phyloP scores from a whole-genome alignment of 495 filamentous ascomycete genomes.

The Podospora sp. region DNA sequence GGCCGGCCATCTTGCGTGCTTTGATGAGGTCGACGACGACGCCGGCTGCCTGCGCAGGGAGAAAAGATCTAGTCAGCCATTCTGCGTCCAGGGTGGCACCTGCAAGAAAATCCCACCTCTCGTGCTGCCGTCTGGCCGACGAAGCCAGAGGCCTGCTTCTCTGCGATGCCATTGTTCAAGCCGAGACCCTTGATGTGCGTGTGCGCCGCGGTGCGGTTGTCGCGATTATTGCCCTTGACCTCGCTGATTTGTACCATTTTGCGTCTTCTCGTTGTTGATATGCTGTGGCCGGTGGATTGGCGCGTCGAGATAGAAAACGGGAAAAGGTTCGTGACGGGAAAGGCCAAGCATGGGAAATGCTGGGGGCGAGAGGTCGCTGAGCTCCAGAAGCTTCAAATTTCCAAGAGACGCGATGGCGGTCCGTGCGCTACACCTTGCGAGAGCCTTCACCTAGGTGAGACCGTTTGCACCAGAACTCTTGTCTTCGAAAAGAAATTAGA shows the following conservation, averaged over 20 bases:
- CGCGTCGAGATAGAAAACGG: constrained; percentile 5
- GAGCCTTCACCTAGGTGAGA: constrained; percentile 15
- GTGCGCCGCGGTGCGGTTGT: constrained; percentile 93
- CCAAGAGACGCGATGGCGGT: constrained; percentile 21
- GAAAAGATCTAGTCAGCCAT: too few relatives aligned
- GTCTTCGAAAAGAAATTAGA: constrained; percentile 1
- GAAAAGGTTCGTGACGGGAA: constrained; percentile 1
- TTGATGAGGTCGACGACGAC: constrained; percentile 93
- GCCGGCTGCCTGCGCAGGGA: constrained; percentile 68
- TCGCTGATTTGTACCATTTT: constrained; percentile 92
- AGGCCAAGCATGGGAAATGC: constrained; percentile 10
- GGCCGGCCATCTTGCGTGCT: constrained; percentile 94
- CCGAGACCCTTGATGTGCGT: constrained; percentile 96
- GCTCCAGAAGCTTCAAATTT: constrained; percentile 36
- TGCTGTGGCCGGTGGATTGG: constrained; percentile 7
- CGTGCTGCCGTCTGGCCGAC: constrained; percentile 86
- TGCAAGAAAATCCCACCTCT: constrained; percentile 59
- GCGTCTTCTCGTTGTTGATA: constrained; percentile 4
- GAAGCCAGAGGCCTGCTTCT: constrained; percentile 75
- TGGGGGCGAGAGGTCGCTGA: constrained; percentile 12
- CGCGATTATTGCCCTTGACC: constrained; percentile 92
- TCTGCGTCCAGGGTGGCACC: background rate
- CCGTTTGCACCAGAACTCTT: too few relatives aligned
- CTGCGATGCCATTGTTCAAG: constrained; percentile 81
- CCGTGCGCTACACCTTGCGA: constrained; percentile 17